Base-by-base conservation (phyloP, 2,329 filamentous ascomycete species). In the Drechslera avenae region DNA sequence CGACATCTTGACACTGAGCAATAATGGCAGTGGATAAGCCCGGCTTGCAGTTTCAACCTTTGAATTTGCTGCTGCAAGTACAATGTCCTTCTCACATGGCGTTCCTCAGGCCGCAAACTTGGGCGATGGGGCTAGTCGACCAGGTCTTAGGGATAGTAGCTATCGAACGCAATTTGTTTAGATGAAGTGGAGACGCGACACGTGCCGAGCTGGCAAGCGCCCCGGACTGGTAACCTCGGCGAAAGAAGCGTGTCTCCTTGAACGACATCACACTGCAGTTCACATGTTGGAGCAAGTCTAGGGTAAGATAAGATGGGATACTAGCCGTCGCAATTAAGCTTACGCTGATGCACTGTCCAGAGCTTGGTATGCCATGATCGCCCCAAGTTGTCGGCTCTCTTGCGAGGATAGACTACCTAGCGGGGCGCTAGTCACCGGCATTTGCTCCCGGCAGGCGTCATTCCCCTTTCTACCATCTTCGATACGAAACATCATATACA, bases 131-230 rank as follows among this genome's bases (percentile, higher is more conserved):
- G 36, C 17, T 28, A 51, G 14, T 34, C 23, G 32, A 21, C 19
- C 36, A 35, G 32, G 32, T 41, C 32, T 26, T 46, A 33, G 23
- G 36, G 18, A n/a, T 18, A 40, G 14, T 21, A 36, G 43, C 26
- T 50, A 51, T 47, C 31, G 48, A 51, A 47, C 47, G 37, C 18
- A 51, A 51, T 51, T 9, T 51, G 43, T 51, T 51, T 47, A 51
- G 18, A 51, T 51, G 43, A 51, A 46, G 31, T 50, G 36, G 48
- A 40, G 36, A 47, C 28, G 48, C 48, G 31, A 23, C 21, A 51
- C 36, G 37, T 47, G 48, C 43, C 37, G 36, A 34, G 23, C 23
- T 18, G 39, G 31, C 48, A 23, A 26, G 31, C 32, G 31, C 31
- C 42, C 48, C 36, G 19, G 32, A 28, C n/a, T 26, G 14, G 36